Conservation (phyloP, 106 monocot genomes). For the Narthecium ossifragum region DNA sequence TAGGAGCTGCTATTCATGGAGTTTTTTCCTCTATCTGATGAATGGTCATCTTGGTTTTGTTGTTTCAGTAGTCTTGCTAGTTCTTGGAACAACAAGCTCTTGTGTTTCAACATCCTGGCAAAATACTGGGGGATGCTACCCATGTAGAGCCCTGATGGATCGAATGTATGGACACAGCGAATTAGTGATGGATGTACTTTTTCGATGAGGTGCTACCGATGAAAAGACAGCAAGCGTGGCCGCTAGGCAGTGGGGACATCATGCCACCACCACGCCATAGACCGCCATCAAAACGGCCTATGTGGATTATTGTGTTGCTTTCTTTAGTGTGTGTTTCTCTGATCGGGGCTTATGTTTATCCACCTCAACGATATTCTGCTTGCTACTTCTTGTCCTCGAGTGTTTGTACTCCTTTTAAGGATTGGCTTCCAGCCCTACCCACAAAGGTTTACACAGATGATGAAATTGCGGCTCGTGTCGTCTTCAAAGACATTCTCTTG, state of each 20-base stretch:
- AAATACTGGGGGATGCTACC: no score
- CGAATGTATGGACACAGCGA: background rate
- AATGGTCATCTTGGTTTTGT: no score
- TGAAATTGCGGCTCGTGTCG: constrained; percentile 53
- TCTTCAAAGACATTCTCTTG: constrained; percentile 53
- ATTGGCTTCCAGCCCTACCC: constrained; percentile 76
- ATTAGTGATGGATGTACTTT: background rate
- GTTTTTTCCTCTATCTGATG: no score
- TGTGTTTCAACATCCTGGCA: no score
- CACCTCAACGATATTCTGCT: constrained; percentile 35
- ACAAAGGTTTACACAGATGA: constrained; percentile 56
- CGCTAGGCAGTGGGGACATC: constrained; percentile 26
- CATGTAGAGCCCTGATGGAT: no score
- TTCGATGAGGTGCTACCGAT: constrained; percentile 21
- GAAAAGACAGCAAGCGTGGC: constrained; percentile 45
- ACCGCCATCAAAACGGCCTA: constrained; percentile 55
- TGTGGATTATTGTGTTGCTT: constrained; percentile 72
- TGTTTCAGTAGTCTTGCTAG: no score
- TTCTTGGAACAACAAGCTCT: no score
- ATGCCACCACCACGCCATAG: constrained; percentile 41
- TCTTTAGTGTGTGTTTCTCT: constrained; percentile 52
- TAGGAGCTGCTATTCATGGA: no score
- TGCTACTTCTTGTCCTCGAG: constrained; percentile 72
- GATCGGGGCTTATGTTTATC: constrained; percentile 62
- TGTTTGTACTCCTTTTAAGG: constrained; percentile 50